Base-by-base conservation (phyloP, 371 early-diverging fungal genomes). In the Apophysomyces variabilis region DNA sequence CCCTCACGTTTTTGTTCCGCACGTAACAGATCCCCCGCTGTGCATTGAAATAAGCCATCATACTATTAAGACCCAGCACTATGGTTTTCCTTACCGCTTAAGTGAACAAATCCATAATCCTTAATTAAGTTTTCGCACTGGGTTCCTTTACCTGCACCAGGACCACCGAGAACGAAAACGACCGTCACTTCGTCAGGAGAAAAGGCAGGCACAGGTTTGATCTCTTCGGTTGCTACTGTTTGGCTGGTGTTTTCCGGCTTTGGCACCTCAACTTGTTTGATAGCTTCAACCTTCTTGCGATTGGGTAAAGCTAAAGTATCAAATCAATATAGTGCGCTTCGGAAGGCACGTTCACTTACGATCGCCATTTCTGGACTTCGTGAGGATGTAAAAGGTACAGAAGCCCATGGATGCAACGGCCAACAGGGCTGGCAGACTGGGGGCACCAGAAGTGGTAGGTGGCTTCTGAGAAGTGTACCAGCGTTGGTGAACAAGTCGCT, bases 1-100 rank as follows among this genome's bases (percentile, higher is more conserved):
- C 89, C 92, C 39, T 79, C 75, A 18, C 95, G 90, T 69, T 89
- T 77, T 71, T 91, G 91, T 74, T 98, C 98, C 13, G 80, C 95
- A 54, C 98, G 93, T 38, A 98, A 85, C 43, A 98, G 85, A 71
- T 97, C 98, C 38, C 98, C 98, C 58, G 97, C 98, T 91, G 62
- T 32, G 32, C 26, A 36, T 46, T 21, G 14, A 14, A 57, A 6
- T 11, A 4, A 57, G 32, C 32, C 32, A 26, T 26, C 32, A 37
- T 37, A 47, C 58, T 21, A 43, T 21, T 37, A 26, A 4, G 26
- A 9, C 35, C 14, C 16, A n/a, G 18, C 16, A 13, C 14, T 11
- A 14, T 9, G 37, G 5, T 9, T 11, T 36, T 39, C 21, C 50
- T 69, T 78, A 92, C 93, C 93, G 54, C 95, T 95, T 60, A 98